A percentile compares a stretch with the other conserved stretches of the same genome.
Conservation (phyloP, 495 filamentous ascomycete genomes). For the Lepraria neglecta region DNA sequence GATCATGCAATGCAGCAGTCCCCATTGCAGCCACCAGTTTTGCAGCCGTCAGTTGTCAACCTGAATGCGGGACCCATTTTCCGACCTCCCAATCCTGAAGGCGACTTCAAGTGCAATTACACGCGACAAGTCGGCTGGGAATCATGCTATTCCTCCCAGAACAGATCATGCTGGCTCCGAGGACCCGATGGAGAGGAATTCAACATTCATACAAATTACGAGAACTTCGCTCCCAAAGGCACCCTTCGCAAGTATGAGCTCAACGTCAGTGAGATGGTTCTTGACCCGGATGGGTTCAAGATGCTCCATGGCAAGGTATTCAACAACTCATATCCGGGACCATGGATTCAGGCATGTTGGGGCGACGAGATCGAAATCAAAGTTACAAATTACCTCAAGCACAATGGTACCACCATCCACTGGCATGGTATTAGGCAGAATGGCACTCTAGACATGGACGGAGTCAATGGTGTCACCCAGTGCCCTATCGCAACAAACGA, state of each 20-base stretch:
- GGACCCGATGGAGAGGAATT: conserved; percentile 34
- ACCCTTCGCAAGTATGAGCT: conserved; percentile 10
- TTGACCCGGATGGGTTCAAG: conserved; percentile 17
- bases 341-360: conserved; percentile 33
- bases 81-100: conserved; percentile 4
- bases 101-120: conserved; percentile 13
- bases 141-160: conserved; percentile 1
- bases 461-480: conserved; percentile 43
- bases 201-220: conserved; percentile 20
- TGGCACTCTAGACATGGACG: conserved; percentile 41
- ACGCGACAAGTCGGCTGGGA: conserved; percentile 9
- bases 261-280: background rate
- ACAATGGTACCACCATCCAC: conserved; percentile 44
- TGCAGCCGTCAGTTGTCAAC: background rate
- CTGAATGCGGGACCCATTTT: background rate
- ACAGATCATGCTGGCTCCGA: conserved; percentile 17
- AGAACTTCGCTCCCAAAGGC: conserved; percentile 25
- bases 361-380: conserved; percentile 21
- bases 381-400: conserved; percentile 26
- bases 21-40: background rate
- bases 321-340: conserved; percentile 35
- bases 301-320: conserved; percentile 19
- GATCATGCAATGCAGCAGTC: background rate
- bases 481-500: conserved; percentile 44
- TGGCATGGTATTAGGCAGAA: conserved; percentile 53